A percentile compares a stretch with the other conserved stretches of the same genome.
Evolutionary conservation across 2,329 filamentous ascomycete species (phyloP).

Genomic region (Pseudogymnoascus sp.): DNA sequence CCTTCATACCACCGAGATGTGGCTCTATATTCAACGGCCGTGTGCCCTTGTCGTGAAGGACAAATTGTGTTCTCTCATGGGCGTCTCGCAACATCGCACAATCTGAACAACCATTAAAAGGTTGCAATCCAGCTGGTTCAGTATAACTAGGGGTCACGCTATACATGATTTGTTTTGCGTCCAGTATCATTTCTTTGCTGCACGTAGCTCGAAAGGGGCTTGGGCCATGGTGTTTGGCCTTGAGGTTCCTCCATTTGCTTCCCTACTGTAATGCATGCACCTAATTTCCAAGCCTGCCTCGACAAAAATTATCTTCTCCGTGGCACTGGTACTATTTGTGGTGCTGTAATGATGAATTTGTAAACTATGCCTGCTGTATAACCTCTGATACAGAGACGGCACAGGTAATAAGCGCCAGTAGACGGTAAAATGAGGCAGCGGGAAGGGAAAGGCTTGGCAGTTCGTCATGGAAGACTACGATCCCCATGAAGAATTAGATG

Average conservation of each 20-base stretch:
- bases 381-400: background rate
- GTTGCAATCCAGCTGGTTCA: background rate
- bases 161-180: too few relatives aligned
- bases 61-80: too few relatives aligned
- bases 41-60: background rate
- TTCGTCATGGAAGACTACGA: slow-evolving; percentile 1
- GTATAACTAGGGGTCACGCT: background rate
- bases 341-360: background rate
- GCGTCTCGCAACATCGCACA: too few relatives aligned
- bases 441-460: background rate
- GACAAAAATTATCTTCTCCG: background rate
- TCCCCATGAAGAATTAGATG: background rate
- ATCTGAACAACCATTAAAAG: background rate
- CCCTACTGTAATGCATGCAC: background rate
- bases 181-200: background rate
- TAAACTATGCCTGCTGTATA: background rate
- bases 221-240: background rate
- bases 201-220: background rate
- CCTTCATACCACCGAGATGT: background rate
- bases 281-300: background rate
- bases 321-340: background rate
- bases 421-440: background rate
- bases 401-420: background rate
- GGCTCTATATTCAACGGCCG: background rate
- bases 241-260: background rate